These are phyloP conservation scores for Cerioporus squamosus DNA, from an alignment of 1,284 basidiomycete species.

Conservation along the genomic window DNA sequence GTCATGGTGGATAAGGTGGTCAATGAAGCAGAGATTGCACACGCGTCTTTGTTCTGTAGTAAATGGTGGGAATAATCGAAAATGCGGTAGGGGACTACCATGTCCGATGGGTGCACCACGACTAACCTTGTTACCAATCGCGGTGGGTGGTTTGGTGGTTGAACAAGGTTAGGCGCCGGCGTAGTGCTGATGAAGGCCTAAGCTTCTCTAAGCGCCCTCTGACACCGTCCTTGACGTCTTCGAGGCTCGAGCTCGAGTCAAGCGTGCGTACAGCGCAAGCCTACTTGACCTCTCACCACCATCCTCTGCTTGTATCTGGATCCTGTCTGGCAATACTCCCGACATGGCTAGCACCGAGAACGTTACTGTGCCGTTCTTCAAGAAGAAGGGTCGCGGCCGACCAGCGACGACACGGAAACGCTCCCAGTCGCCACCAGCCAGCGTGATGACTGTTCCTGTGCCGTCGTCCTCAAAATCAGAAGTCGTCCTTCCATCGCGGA, in stretches of 20 bases:
- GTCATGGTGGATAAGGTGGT: no score
- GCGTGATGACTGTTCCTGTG: slow-evolving; percentile 30
- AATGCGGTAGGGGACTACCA: no score
- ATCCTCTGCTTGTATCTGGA: not conserved
- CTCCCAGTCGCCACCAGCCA: slow-evolving; percentile 60
- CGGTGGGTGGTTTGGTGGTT: not conserved
- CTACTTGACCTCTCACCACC: not conserved
- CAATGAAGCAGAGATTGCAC: no score
- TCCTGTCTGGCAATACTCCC: not conserved
- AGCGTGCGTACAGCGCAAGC: not conserved
- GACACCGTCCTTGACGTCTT: no score
- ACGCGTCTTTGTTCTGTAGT: no score
- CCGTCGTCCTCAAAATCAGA: slow-evolving; percentile 58
- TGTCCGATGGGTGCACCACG: no score
- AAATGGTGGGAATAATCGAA: no score
- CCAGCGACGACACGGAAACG: slow-evolving; percentile 76
- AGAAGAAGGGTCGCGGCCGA: slow-evolving; percentile 82
- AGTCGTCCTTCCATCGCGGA: slow-evolving; percentile 79
- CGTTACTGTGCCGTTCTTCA: slow-evolving; percentile 81
- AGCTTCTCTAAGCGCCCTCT: slow-evolving; percentile 8
- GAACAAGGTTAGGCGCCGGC: not conserved
- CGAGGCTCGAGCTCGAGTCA: no score
- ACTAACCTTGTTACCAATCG: no score
- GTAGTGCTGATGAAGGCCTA: slow-evolving; percentile 13
- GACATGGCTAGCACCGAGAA: slow-evolving; percentile 44